Conservation (phyloP, 306 rosid species). For the Vigna mungo region DNA sequence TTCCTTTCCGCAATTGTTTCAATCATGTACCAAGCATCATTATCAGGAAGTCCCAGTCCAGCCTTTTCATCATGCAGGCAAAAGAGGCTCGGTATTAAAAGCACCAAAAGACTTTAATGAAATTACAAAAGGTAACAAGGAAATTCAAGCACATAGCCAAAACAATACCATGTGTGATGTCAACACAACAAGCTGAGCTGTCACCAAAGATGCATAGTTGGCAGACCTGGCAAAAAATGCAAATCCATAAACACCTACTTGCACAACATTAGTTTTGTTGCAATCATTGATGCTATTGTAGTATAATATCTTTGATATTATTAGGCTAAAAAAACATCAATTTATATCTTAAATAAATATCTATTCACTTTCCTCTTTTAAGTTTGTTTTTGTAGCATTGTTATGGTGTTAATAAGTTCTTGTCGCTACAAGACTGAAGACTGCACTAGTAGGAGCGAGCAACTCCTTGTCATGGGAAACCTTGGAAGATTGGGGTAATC, state of each 20-base stretch:
- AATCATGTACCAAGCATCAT: constrained; percentile 93
- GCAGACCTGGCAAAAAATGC: constrained; percentile 63
- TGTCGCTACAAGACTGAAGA: no score
- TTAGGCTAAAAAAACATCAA: no score
- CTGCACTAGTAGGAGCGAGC: no score
- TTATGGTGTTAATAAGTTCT: no score
- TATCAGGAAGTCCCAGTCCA: constrained; percentile 93
- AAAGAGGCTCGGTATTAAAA: constrained; percentile 40
- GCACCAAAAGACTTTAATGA: constrained; percentile 23
- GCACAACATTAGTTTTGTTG: no score
- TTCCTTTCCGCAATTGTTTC: constrained; percentile 94
- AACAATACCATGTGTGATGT: constrained; percentile 90
- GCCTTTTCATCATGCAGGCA: constrained; percentile 68
- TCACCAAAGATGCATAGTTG: constrained; percentile 89
- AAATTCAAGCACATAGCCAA: constrained; percentile 42
- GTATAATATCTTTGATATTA: no score
- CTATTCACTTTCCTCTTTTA: no score
- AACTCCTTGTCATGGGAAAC: no score
- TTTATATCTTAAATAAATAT: no score
- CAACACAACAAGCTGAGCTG: constrained; percentile 80
- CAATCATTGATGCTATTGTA: no score
- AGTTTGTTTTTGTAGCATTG: no score
- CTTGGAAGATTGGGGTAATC: no score
- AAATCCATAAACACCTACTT: constrained; percentile 20
- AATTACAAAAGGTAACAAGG: constrained; percentile 15